Percentiles rank a stretch among this genome's conserved stretches.
Conservation (phyloP, 805 yeast species). For the Lipomyces kockii region DNA sequence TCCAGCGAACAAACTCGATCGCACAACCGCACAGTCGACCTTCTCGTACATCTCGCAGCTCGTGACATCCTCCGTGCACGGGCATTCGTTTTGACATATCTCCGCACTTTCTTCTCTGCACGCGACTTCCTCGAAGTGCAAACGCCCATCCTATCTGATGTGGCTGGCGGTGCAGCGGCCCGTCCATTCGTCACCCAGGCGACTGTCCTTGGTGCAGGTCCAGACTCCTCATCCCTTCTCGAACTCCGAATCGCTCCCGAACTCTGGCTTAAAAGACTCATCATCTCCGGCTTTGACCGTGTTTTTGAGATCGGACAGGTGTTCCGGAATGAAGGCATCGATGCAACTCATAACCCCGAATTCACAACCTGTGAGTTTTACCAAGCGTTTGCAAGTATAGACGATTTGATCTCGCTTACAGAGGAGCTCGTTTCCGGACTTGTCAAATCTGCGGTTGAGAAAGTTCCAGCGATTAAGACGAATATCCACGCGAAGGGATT, state of each 20-base stretch:
- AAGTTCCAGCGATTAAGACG: constrained; percentile 6
- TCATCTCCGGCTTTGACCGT: constrained; percentile 82
- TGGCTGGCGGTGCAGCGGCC: constrained; percentile 89
- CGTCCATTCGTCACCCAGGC: constrained; percentile 71
- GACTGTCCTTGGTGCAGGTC: constrained; percentile 21
- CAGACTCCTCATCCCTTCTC: constrained; percentile 43
- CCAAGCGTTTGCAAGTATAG: constrained; percentile 68
- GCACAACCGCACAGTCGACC: constrained; percentile 73
- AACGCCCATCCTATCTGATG: constrained; percentile 77
- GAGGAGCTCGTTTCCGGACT: constrained; percentile 59
- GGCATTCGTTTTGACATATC: constrained; percentile 56
- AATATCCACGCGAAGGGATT: background rate
- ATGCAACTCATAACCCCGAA: constrained; percentile 92
- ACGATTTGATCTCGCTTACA: constrained; percentile 67
- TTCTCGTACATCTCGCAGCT: constrained; percentile 62
- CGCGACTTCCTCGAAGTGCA: constrained; percentile 77
- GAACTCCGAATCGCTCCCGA: constrained; percentile 92
- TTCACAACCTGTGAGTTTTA: constrained; percentile 91
- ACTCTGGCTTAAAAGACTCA: constrained; percentile 83
- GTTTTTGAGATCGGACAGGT: constrained; percentile 84
- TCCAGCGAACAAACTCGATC: constrained; percentile 61
- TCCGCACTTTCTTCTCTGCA: constrained; percentile 61
- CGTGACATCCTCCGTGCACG: constrained; percentile 56
- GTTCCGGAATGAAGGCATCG: constrained; percentile 93
- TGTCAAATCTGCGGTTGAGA: constrained; percentile 35